These are phyloP conservation scores for Simplicillium aogashimaense DNA, from an alignment of 2,329 filamentous ascomycete species.

Conservation along the genomic window DNA sequence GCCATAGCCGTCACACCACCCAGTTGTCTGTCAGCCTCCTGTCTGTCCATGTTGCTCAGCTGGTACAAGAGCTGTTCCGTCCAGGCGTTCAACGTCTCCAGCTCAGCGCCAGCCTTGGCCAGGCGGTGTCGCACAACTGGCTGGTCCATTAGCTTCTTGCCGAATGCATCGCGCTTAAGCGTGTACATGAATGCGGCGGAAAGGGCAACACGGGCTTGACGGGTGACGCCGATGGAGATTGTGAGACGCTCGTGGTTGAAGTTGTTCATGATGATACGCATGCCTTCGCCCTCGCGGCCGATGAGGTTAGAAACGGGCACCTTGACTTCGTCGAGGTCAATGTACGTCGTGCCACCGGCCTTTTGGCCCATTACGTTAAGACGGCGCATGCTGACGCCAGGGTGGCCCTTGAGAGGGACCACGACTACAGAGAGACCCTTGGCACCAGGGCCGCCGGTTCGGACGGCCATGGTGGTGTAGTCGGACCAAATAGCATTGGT, in stretches of 20 bases:
- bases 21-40: slow-evolving; percentile 51
- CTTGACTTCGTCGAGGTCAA: slow-evolving; percentile 40
- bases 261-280: slow-evolving; percentile 27
- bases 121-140: slow-evolving; percentile 62
- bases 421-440: slow-evolving; percentile 45
- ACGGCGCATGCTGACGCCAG: slow-evolving; percentile 16
- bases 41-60: slow-evolving; percentile 49
- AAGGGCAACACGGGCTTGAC: slow-evolving; percentile 17
- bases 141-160: slow-evolving; percentile 54
- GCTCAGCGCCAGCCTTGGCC: slow-evolving; percentile 55
- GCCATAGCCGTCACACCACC: slow-evolving; percentile 63
- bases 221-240: slow-evolving; percentile 7
- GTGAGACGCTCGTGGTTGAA: slow-evolving; percentile 42
- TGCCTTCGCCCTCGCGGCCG: slow-evolving; percentile 41
- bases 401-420: slow-evolving; percentile 29
- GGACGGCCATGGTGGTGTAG: slow-evolving; percentile 51
- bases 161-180: slow-evolving; percentile 24
- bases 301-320: slow-evolving; percentile 43
- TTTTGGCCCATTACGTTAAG: slow-evolving; percentile 56
- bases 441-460: slow-evolving; percentile 43
- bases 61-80: slow-evolving; percentile 60
- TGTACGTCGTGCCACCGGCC: slow-evolving; percentile 50
- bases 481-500: slow-evolving; percentile 52
- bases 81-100: slow-evolving; percentile 64
- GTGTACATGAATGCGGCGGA: slow-evolving; percentile 23